These are phyloP conservation scores for Sporisorium exsertum DNA, from an alignment of 1,284 basidiomycete genomes.

Conservation along the genomic window DNA sequence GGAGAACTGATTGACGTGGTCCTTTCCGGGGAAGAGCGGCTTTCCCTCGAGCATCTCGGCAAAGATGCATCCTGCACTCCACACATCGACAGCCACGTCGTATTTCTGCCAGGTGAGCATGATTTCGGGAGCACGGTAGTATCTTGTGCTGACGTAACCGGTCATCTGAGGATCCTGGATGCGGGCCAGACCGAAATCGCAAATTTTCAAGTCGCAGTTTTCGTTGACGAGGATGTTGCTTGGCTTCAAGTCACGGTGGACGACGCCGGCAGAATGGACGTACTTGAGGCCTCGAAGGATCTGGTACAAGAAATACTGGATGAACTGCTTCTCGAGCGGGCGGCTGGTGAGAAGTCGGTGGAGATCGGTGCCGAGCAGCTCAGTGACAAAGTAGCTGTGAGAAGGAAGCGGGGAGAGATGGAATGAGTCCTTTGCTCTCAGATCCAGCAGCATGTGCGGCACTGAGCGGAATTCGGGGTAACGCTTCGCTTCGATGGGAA, in stretches of 20 bases:
- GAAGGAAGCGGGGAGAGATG: constrained; percentile 70
- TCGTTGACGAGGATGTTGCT: constrained; percentile 99
- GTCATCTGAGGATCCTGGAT: constrained; percentile 98
- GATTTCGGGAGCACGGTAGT: constrained; percentile 99
- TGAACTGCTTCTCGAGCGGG: constrained; percentile 99
- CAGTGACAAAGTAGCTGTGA: constrained; percentile 92
- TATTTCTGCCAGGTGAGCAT: constrained; percentile 99
- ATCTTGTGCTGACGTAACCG: constrained; percentile 97
- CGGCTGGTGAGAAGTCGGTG: constrained; percentile 95
- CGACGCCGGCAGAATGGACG: constrained; percentile 98
- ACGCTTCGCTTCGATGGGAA: neutral
- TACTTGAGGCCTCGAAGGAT: constrained; percentile 98
- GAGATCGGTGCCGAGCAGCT: constrained; percentile 96
- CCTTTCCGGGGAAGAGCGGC: constrained; percentile 98
- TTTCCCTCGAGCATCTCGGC: constrained; percentile 99
- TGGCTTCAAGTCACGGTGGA: constrained; percentile 95
- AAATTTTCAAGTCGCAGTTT: constrained; percentile 99
- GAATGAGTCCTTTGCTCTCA: neutral
- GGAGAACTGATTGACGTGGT: constrained; percentile 99
- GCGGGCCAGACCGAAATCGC: constrained; percentile 96
- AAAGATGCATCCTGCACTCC: constrained; percentile 99
- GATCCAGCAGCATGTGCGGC: neutral
- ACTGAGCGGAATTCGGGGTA: neutral
- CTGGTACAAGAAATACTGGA: constrained; percentile 99
- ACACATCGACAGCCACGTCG: constrained; percentile 97